Evolutionary conservation across 495 filamentous ascomycete genomes (phyloP).

Genomic region (Hypoxylon perforatum): DNA sequence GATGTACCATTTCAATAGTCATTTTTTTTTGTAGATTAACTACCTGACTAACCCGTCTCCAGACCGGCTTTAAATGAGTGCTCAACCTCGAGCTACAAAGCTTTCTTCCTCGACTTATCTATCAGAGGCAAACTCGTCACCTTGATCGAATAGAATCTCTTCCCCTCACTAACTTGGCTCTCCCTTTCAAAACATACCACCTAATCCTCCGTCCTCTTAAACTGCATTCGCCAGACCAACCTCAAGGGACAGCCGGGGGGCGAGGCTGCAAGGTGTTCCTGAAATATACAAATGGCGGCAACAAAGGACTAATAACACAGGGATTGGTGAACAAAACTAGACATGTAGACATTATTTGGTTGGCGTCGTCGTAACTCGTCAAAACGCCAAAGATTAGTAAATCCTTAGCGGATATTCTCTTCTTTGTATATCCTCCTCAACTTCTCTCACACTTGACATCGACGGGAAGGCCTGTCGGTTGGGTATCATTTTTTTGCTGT

Average conservation of each 20-base stretch:
- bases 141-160: conserved; percentile 14
- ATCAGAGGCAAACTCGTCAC: conserved; percentile 16
- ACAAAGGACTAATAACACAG: conserved; percentile 40
- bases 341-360: conserved; percentile 49
- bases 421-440: conserved; percentile 21
- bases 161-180: conserved; percentile 16
- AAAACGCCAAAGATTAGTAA: conserved; percentile 35
- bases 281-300: conserved; percentile 44
- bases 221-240: conserved; percentile 22
- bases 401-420: conserved; percentile 23
- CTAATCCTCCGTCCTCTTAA: conserved; percentile 4
- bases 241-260: conserved; percentile 38
- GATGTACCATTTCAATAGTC: conserved; percentile 4
- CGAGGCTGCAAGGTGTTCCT: conserved; percentile 39
- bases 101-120: conserved; percentile 17
- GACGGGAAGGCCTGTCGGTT: conserved; percentile 25
- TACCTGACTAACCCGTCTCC: conserved; percentile 26
- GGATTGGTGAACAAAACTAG: conserved; percentile 39
- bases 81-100: conserved; percentile 13
- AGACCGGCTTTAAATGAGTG: conserved; percentile 20
- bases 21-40: conserved; percentile 29
- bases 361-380: conserved; percentile 42
- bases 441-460: conserved; percentile 10
- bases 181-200: conserved; percentile 11
- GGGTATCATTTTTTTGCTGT: conserved; percentile 34